Conservation (phyloP, 208 protist species). For the Crithidia fasciculata region DNA sequence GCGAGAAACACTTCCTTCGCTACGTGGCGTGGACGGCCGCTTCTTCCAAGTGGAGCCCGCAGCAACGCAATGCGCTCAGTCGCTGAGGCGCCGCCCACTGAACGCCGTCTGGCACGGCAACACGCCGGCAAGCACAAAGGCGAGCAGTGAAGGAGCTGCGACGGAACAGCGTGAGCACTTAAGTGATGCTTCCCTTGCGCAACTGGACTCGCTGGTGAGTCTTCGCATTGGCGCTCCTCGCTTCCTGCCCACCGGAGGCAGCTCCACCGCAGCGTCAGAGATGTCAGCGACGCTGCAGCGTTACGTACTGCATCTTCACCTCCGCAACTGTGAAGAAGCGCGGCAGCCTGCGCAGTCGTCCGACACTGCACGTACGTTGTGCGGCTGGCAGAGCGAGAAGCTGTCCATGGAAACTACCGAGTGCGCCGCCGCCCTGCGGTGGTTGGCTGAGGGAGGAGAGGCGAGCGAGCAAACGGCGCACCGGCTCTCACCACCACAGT, state of each 20-base stretch:
- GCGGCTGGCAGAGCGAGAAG: slow-evolving; percentile 13
- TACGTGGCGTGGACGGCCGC: slow-evolving; percentile 23
- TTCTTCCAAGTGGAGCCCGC: slow-evolving; percentile 14
- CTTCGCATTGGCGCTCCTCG: slow-evolving; percentile 13
- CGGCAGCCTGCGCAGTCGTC: background rate
- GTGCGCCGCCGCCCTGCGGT: slow-evolving; percentile 14
- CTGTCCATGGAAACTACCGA: slow-evolving; percentile 17
- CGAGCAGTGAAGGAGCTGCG: too few species aligned
- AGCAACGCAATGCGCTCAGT: background rate
- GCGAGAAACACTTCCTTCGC: background rate
- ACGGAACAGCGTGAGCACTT: too few species aligned
- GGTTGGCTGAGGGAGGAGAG: slow-evolving; percentile 8
- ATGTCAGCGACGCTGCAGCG: background rate
- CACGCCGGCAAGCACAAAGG: background rate
- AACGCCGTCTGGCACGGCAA: slow-evolving; percentile 20
- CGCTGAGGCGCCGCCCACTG: slow-evolving; percentile 9
- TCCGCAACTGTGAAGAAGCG: background rate
- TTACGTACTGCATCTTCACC: background rate
- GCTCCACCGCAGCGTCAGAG: background rate
- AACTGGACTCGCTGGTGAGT: slow-evolving; percentile 2
- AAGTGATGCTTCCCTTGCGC: background rate
- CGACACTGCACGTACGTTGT: background rate
- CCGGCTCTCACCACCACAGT: background rate
- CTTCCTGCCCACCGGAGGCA: slow-evolving; percentile 1
- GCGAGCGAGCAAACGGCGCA: background rate